Evolutionary conservation across 345 rosid genomes (phyloP), one percentile per base, ranked within the genome.

Genomic region (Eucalyptus tenuipes): DNA sequence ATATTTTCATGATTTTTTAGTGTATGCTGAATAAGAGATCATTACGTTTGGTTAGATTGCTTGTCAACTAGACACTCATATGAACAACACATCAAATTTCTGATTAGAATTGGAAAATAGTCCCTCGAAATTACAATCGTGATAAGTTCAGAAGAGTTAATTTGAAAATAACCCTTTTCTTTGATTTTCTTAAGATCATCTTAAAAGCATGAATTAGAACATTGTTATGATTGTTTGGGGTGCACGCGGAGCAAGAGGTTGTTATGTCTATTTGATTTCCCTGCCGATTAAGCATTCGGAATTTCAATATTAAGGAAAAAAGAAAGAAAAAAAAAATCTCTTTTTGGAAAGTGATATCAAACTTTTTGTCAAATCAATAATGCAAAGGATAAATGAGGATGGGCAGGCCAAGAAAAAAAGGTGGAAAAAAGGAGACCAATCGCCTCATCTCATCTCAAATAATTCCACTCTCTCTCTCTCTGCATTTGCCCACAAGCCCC

Each of bases 41-140:
- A 1, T 10, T 5, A 10, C 3, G 2, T 75, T 40, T 6, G 15
- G 7, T 20, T 37, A 75, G 47, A 75, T 75, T 7, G 27, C 14
- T 37, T 4, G 15, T 3, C 1, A 2, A 6, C 2, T 40, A 4
- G 24, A 75, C 27, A 40, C 9, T 40, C 15, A 6, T 11, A 22
- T 22, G 40, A 75, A 10, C 20, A 18, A 37, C 14, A 75, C 14
- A 37, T 3, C 47, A 11, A 5, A 10, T 18, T 71, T 40, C 8
- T 71, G 0, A 37, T 40, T 71, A 17, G 45, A 71, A 37, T 5
- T 37, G 45, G 14, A 37, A 40, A 20, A 20, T 11, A 75, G 8
- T 40, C 27, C 5, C 47, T 75, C 2, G 1, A 40, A 40, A 7
- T 11, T 75, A 5, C 16, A 2, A 75, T 75, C 1, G 15, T 3